Conservation (phyloP, 2,329 filamentous ascomycete species). For the Aspergillus melleus region DNA sequence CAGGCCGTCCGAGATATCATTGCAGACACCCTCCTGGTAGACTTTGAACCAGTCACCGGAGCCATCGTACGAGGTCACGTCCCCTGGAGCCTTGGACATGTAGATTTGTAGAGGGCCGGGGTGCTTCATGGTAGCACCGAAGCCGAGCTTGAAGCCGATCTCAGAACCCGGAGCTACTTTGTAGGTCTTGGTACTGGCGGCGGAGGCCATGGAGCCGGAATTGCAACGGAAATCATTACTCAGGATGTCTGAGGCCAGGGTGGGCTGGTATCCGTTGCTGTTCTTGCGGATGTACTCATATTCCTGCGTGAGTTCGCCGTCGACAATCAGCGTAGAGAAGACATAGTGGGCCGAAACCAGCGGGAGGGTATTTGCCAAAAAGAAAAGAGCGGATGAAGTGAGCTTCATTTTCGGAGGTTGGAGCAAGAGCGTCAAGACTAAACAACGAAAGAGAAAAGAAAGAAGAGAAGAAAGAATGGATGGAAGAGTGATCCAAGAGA, state of each 20-base stretch:
- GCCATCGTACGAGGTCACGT: constrained; percentile 18
- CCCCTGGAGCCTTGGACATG: constrained; percentile 25
- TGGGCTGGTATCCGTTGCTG: constrained; percentile 18
- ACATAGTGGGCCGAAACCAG: constrained; percentile 17
- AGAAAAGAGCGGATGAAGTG: neutral
- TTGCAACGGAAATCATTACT: constrained; percentile 23
- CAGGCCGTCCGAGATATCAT: constrained; percentile 1
- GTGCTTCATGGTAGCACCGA: constrained; percentile 21
- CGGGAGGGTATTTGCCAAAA: neutral
- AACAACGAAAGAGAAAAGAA: neutral
- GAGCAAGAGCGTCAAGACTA: neutral
- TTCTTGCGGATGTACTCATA: constrained; percentile 21
- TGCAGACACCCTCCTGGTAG: constrained; percentile 12
- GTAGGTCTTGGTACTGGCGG: constrained; percentile 15
- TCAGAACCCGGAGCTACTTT: constrained; percentile 15
- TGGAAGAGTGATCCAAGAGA: neutral
- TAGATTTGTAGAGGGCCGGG: constrained; percentile 26
- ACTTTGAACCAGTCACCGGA: constrained; percentile 27
- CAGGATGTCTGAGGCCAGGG: constrained; percentile 7
- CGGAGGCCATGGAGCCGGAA: constrained; percentile 12
- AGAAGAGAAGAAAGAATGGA: neutral
- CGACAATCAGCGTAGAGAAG: constrained; percentile 15
- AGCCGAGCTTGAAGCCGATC: constrained; percentile 21
- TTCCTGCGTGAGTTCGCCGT: constrained; percentile 11
- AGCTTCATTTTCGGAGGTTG: neutral